Base-by-base conservation (phyloP, 2,329 filamentous ascomycete genomes). In the Aspergillus jensenii region DNA sequence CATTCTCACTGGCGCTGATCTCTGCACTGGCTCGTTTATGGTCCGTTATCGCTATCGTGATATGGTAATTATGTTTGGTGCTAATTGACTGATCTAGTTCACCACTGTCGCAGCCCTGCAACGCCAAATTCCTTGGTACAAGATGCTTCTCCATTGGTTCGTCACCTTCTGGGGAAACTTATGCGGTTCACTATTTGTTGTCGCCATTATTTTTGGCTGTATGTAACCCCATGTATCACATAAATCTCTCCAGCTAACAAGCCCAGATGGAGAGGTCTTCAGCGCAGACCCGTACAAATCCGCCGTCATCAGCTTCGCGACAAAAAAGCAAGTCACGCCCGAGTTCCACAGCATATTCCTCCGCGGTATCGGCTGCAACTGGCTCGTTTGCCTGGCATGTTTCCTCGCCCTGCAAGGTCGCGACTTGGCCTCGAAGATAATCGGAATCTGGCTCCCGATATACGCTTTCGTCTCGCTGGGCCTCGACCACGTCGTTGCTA, bases 401-500 rank as follows among this genome's bases (percentile, higher is more conserved):
- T 85, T 69, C 53, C 62, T 72, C 6, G 66, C 63, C 0, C 71
- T 79, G 3, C 79, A 81, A 56, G 80, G 79, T 5, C 76, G 79
- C 3, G 82, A 84, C 54, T 69, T 84, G 12, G 73, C 75, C 17
- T 81, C 79, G 9, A 85, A 85, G 64, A 76, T 85, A 1, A 69
- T 82, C 11, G 79, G 79, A 1, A 82, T 85, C 62, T 86, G 83
- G 83, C 81, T 78, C 66, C 83, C 82, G 0, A 81, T 80, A 3
- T 82, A 83, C 55, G 79, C 79, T 1, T 85, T 85, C 61, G 82
- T 84, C 0, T 77, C 77, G 1, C 71, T 83, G 0, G 80, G 78
- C 0, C 75, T 84, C 2, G 82, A 85, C 57, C 83, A 85, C 71
- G 81, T 84, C 44, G 76, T 85, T 15, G 82, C 82, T 23, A 85